Base-by-base conservation (phyloP, 1,284 basidiomycete genomes). In the Ganoderma multipileum region DNA sequence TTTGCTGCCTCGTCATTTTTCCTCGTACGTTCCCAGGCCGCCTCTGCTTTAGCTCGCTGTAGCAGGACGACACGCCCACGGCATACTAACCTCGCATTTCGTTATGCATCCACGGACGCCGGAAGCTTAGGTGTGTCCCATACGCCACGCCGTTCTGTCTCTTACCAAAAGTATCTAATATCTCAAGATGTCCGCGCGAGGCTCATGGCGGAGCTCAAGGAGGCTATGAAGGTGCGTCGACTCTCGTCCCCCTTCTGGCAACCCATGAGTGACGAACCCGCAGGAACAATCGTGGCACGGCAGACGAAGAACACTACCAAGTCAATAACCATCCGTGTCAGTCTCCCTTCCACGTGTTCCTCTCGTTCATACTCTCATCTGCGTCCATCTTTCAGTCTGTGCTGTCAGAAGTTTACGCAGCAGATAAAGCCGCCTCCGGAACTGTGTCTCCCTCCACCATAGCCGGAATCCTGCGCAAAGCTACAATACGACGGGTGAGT, bases 401-500 rank as follows among this genome's bases (percentile, higher is more conserved):
- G 42, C 82, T 92, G 12, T 84, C 91, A 8, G 91, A 93, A 69
- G 83, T 93, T 2, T 89, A 92, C 73, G 82, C 86, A 23, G 83
- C 86, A 44, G 91, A 92, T 80, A 93, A 93, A 78, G 77, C 77
- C 26, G 80, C 81, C 61, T 77, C 80, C 41, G 79, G 83, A 12
- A 68, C 66, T 47, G 75, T 86, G 12, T 70, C 84, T 26, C 79
- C 86, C 14, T 81, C 87, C 6, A 79, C 81, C 44, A 84, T 91
- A 52, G 68, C 79, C 30, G 76, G 80, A 63, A 84, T 92, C 68
- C 72, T 93, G 59, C 85, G 87, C 42, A 92, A 89, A 79, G 88
- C 88, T 20, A 80, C 84, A 62, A 75, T 82, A 61, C 86, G 86
- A 68, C 85, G 91, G 63, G 92, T 92, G 76, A 75, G 89, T 80